phyloP scores from a whole-genome alignment of 768 basidiomycete genomes.

The Leccinum broughii region DNA sequence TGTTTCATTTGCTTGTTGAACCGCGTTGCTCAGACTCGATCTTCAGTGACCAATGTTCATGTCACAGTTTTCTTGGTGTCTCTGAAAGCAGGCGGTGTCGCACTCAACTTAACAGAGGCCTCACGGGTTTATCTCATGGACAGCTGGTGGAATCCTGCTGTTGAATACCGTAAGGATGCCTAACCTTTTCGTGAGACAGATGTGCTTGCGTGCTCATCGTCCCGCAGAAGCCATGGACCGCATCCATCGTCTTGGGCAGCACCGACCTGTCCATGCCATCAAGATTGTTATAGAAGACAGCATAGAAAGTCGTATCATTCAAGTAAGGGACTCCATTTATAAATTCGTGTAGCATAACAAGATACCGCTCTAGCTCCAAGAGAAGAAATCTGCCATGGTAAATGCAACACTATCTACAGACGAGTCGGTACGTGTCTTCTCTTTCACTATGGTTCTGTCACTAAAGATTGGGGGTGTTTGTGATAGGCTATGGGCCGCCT shows the following conservation, averaged over 20 bases:
- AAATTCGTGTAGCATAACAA: slow-evolving; percentile 1
- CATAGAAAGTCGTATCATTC: slow-evolving; percentile 93
- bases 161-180: slow-evolving; percentile 71
- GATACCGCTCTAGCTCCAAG: slow-evolving; percentile 64
- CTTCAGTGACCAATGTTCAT: slow-evolving; percentile 82
- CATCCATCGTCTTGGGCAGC: slow-evolving; percentile 95
- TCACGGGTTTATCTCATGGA: slow-evolving; percentile 97
- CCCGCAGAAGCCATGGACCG: slow-evolving; percentile 91
- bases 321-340: neutral
- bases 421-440: slow-evolving; percentile 56
- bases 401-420: slow-evolving; percentile 83
- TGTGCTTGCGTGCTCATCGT: slow-evolving; percentile 1
- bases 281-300: slow-evolving; percentile 95
- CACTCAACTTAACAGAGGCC: slow-evolving; percentile 86
- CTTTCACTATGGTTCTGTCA: slow-evolving; percentile 7
- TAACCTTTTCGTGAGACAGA: neutral
- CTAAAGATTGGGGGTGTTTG: slow-evolving; percentile 5
- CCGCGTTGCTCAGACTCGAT: neutral
- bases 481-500: slow-evolving; percentile 86
- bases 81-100: slow-evolving; percentile 94
- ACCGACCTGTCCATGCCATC: slow-evolving; percentile 88
- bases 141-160: slow-evolving; percentile 99
- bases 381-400: slow-evolving; percentile 96
- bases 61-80: slow-evolving; percentile 98
- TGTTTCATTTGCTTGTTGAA: neutral